These are phyloP conservation scores for Paramecium sexaurelia DNA, from an alignment of 73 alveolate genomes.

Conservation along the genomic window DNA sequence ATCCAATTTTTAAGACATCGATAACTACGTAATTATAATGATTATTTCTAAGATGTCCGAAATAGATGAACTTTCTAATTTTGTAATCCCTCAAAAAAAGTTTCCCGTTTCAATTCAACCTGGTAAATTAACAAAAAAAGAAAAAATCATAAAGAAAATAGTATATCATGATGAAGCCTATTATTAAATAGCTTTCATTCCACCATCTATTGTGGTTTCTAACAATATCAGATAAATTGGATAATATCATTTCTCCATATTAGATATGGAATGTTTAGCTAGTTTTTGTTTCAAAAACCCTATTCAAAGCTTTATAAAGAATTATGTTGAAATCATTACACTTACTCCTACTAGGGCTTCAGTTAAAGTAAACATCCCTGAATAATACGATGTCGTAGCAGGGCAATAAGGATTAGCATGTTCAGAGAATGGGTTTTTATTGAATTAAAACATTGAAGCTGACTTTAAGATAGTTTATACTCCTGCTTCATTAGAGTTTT, in stretches of 20 bases:
- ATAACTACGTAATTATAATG: not conserved
- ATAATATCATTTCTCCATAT: not conserved
- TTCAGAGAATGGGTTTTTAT: constrained; percentile 19
- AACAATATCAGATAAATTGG: not conserved
- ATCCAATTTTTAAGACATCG: not conserved
- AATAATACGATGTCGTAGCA: not conserved
- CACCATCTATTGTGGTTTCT: not conserved
- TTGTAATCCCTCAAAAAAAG: not conserved
- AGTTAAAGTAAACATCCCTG: not conserved
- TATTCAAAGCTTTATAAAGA: not conserved
- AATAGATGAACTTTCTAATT: constrained; percentile 22
- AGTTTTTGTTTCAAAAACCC: not conserved
- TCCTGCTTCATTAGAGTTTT: not conserved
- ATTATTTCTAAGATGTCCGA: not conserved
- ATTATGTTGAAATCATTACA: not conserved
- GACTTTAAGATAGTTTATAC: not conserved
- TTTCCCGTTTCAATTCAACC: not conserved
- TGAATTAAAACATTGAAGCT: not conserved
- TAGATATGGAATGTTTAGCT: not conserved
- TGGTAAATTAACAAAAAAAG: constrained; percentile 20
- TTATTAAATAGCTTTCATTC: not conserved
- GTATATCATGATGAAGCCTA: not conserved
- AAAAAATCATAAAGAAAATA: constrained; percentile 33
- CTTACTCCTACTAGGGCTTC: not conserved
- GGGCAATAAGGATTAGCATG: not conserved